Evolutionary conservation across 129 eudicot species (phyloP).

Genomic region (Mikania micrantha): DNA sequence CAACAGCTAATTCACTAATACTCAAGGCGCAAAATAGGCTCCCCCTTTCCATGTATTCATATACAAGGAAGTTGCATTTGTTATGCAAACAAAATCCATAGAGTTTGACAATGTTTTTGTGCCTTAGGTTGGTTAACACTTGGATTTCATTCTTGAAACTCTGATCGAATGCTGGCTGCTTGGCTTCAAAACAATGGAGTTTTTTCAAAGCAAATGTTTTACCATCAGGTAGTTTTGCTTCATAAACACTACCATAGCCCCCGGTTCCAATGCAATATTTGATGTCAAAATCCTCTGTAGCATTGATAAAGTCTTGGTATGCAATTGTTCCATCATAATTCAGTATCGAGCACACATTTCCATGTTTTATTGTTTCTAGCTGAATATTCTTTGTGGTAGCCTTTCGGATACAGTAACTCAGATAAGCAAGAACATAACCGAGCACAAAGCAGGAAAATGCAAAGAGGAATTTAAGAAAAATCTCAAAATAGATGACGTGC

Average conservation of each 20-base stretch:
- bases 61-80: slow-evolving; percentile 30
- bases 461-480: too few relatives aligned
- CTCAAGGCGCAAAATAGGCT: slow-evolving; percentile 26
- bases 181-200: slow-evolving; percentile 19
- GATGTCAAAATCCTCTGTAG: slow-evolving; percentile 34
- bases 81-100: slow-evolving; percentile 33
- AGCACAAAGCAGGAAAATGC: background rate
- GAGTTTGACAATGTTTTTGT: slow-evolving; percentile 24
- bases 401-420: background rate
- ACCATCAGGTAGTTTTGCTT: slow-evolving; percentile 27
- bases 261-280: slow-evolving; percentile 41
- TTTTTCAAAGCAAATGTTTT: slow-evolving; percentile 35
- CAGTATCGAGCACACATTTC: slow-evolving; percentile 8
- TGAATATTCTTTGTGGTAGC: background rate
- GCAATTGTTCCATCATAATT: slow-evolving; percentile 27
- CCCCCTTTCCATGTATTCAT: slow-evolving; percentile 38
- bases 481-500: too few relatives aligned
- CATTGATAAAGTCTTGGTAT: slow-evolving; percentile 28
- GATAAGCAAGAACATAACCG: background rate
- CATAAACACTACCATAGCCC: slow-evolving; percentile 33
- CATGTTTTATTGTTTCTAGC: background rate
- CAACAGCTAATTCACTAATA: background rate
- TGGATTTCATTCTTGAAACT: slow-evolving; percentile 31
- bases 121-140: slow-evolving; percentile 22
- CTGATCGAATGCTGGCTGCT: slow-evolving; percentile 13